A percentile compares a stretch with the other conserved stretches of the same genome.
phyloP scores from a whole-genome alignment of 176 grass and related monocot genomes.

The Thinopyrum elongatum region DNA sequence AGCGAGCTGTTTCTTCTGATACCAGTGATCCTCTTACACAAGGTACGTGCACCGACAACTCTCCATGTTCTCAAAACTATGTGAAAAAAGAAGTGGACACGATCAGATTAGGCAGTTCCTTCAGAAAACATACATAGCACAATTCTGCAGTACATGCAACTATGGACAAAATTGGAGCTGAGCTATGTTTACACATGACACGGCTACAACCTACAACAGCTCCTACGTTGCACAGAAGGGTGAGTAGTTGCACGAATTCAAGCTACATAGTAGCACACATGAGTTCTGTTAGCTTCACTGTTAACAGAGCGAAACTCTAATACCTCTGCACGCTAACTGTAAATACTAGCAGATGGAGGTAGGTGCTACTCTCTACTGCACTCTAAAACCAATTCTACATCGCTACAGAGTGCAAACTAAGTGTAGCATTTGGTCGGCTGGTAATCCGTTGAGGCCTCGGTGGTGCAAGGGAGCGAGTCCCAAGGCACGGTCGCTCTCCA shows the following conservation, averaged over 20 bases:
- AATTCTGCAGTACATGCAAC: not conserved
- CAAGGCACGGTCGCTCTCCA: conserved; percentile 68
- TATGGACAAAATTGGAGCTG: conserved; percentile 28
- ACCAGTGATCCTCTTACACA: not conserved
- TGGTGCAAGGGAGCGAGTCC: conserved; percentile 63
- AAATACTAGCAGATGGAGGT: conserved; percentile 58
- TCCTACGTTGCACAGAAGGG: conserved; percentile 21
- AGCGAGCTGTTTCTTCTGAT: not conserved
- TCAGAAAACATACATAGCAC: not conserved
- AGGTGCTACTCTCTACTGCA: conserved; percentile 16
- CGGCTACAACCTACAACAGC: not conserved
- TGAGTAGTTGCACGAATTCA: conserved; percentile 6
- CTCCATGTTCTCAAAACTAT: conserved; percentile 10
- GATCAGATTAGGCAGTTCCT: not conserved
- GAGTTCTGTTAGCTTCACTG: conserved; percentile 62
- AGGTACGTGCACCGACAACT: not conserved
- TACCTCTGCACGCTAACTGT: conserved; percentile 52
- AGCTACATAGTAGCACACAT: conserved; percentile 6
- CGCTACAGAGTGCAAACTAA: conserved; percentile 18
- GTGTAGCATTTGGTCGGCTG: conserved; percentile 53
- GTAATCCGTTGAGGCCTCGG: conserved; percentile 54
- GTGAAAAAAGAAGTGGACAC: not conserved
- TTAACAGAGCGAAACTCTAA: conserved; percentile 38
- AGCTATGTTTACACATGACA: conserved; percentile 8
- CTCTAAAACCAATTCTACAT: conserved; percentile 29